phyloP scores from a whole-genome alignment of 2,329 filamentous ascomycete genomes.

The Botrytis deweyae region DNA sequence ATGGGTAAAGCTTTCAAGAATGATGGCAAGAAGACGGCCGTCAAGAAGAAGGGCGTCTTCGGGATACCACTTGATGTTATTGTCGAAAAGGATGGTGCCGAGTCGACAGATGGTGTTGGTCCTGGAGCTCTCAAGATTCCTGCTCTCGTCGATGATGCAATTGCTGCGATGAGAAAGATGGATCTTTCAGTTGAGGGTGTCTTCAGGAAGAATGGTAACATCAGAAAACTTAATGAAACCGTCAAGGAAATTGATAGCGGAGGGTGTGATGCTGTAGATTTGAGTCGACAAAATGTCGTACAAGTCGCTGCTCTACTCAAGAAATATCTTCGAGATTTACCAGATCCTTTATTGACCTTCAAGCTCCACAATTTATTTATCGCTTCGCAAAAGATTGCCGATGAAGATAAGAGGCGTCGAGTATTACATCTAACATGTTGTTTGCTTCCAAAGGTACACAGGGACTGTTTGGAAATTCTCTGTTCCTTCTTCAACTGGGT shows the following conservation, averaged over 20 bases:
- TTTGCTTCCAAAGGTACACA: slow-evolving; percentile 84
- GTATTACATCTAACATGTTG: slow-evolving; percentile 90
- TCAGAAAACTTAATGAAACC: slow-evolving; percentile 85
- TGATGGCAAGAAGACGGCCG: slow-evolving; percentile 65
- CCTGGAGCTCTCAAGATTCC: slow-evolving; percentile 88
- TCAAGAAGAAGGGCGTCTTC: slow-evolving; percentile 93
- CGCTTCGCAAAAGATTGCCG: slow-evolving; percentile 80
- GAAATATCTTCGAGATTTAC: slow-evolving; percentile 90
- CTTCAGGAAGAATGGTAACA: slow-evolving; percentile 98
- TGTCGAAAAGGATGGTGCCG: slow-evolving; percentile 89
- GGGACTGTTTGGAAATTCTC: slow-evolving; percentile 91
- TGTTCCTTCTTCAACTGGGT: slow-evolving; percentile 98
- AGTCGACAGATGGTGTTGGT: slow-evolving; percentile 96
- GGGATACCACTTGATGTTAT: slow-evolving; percentile 85
- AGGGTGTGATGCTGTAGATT: slow-evolving; percentile 80
- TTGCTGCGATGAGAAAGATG: slow-evolving; percentile 96
- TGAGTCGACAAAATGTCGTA: slow-evolving; percentile 86
- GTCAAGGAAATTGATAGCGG: slow-evolving; percentile 83
- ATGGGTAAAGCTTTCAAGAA: slow-evolving; percentile 96
- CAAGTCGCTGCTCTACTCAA: slow-evolving; percentile 93
- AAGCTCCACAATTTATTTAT: slow-evolving; percentile 93
- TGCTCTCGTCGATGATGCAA: slow-evolving; percentile 89
- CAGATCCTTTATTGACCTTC: slow-evolving; percentile 90
- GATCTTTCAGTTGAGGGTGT: slow-evolving; percentile 98
- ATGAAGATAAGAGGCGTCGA: slow-evolving; percentile 77